Base-by-base conservation (phyloP, 768 basidiomycete species). In the Lactarius sp. region DNA sequence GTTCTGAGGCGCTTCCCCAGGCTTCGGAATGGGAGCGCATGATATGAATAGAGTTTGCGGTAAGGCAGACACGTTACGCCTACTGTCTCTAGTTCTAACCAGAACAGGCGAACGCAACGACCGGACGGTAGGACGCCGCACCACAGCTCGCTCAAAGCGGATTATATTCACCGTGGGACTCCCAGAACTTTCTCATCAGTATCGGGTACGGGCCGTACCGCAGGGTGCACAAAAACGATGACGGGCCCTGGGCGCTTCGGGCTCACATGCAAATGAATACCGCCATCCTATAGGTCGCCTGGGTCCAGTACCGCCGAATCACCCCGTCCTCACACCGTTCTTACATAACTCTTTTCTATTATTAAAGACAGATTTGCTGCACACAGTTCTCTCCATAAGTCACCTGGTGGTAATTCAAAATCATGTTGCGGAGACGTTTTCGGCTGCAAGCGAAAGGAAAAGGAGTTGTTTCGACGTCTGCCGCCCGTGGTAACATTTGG, bases 341-440 rank as follows among this genome's bases (percentile, higher is more conserved):
- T 64, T 64, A 64, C 62, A 64, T 64, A 64, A 64, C 62, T 33
- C 7, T 37, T 39, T 41, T 54, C 52, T 44, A 52, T 49, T 64
- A 49, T 59, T 39, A 59, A 64, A 41, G 46, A 16, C 51, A 47
- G 62, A 53, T 49, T 27, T 53, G 27, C 27, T 47, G 44, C 44
- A 33, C 44, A 6, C 41, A 27, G 33, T 34, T 52, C 61, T 39
- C 31, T 58, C 52, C 51, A 46, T 57, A 56, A 52, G 61, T 57
- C 46, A 51, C 46, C 39, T 46, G n/a, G 4, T 42, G 33, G 58
- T 63, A 58, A 58, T 64, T 33, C 57, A 49, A 49, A 59, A 50
- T 59, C 56, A 54, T 46, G 14, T 50, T 58, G 37, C 62, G 57
- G 62, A 59, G 62, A 55, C 57, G 34, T 59, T 63, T 49, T 59